A percentile compares a stretch with the other conserved stretches of the same genome.
These are phyloP conservation scores for Ganoderma leucocontextum DNA, from an alignment of 1,284 basidiomycete genomes.

Conservation along the genomic window DNA sequence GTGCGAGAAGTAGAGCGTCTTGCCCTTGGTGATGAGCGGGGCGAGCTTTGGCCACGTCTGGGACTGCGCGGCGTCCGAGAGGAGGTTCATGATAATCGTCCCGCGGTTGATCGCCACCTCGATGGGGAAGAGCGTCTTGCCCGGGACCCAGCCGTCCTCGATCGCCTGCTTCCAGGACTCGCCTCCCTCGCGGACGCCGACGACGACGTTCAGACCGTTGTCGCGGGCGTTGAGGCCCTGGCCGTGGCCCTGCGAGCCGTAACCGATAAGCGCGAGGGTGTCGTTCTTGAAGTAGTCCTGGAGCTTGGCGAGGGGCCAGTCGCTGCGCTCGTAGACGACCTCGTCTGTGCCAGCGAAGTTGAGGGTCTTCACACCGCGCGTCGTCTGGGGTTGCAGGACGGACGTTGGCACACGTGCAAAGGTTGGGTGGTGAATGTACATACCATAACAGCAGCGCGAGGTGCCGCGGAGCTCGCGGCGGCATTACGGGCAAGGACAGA, in stretches of 20 bases:
- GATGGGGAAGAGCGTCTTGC: slow-evolving; percentile 98
- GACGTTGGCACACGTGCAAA: slow-evolving; percentile 5
- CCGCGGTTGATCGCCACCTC: slow-evolving; percentile 97
- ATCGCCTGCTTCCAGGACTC: slow-evolving; percentile 96
- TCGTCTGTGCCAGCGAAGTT: slow-evolving; percentile 98
- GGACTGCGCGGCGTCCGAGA: slow-evolving; percentile 98
- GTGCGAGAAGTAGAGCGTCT: slow-evolving; percentile 99
- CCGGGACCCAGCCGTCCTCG: slow-evolving; percentile 99
- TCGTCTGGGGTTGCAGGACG: slow-evolving; percentile 19
- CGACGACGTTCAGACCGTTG: slow-evolving; percentile 98
- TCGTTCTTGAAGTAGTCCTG: slow-evolving; percentile 99
- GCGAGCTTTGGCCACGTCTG: slow-evolving; percentile 91
- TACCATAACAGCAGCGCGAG: slow-evolving; percentile 55
- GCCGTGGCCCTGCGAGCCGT: slow-evolving; percentile 99
- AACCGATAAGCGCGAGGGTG: slow-evolving; percentile 98
- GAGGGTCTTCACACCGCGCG: slow-evolving; percentile 93
- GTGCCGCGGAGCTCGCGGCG: slow-evolving; percentile 42
- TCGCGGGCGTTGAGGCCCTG: slow-evolving; percentile 99
- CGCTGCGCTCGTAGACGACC: slow-evolving; percentile 95
- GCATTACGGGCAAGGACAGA: slow-evolving; percentile 72
- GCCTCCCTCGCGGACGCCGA: slow-evolving; percentile 97
- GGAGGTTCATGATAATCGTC: slow-evolving; percentile 99
- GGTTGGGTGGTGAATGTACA: slow-evolving; percentile 32
- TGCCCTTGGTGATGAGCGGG: slow-evolving; percentile 97
- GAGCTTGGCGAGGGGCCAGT: slow-evolving; percentile 98